Percentiles rank a stretch among this genome's conserved stretches.
Conservation (phyloP, 192 early-diverging fungal genomes). For the Linderina pennispora region DNA sequence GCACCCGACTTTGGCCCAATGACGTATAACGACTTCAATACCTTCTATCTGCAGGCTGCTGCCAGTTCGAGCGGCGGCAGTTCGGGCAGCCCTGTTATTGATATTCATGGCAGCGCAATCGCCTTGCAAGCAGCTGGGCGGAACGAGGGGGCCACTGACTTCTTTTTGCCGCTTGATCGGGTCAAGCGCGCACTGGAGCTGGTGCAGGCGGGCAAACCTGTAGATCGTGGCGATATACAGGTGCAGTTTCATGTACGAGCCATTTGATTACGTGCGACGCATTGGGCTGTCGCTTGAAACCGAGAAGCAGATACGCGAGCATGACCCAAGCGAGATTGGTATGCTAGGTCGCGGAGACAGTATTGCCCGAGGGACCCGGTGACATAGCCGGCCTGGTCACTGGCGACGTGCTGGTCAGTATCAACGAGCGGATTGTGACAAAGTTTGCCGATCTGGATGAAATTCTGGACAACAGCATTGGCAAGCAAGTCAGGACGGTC, state of each 20-base stretch:
- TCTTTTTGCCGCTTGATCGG: slow-evolving; percentile 78
- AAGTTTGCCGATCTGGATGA: slow-evolving; percentile 54
- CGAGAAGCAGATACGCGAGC: slow-evolving; percentile 55
- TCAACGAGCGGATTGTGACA: slow-evolving; percentile 50
- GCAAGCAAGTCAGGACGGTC: slow-evolving; percentile 34
- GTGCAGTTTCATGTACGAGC: slow-evolving; percentile 61
- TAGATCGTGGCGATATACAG: slow-evolving; percentile 67
- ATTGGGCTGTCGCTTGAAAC: slow-evolving; percentile 58
- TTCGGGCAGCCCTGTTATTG: slow-evolving; percentile 72
- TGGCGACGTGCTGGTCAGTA: slow-evolving; percentile 55
- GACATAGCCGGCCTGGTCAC: slow-evolving; percentile 46
- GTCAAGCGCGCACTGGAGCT: slow-evolving; percentile 53
- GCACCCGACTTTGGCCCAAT: slow-evolving; percentile 75
- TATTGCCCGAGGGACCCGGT: slow-evolving; percentile 59
- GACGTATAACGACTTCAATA: slow-evolving; percentile 64
- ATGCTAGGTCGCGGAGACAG: slow-evolving; percentile 59
- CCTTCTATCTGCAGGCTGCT: slow-evolving; percentile 73
- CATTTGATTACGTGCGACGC: slow-evolving; percentile 72
- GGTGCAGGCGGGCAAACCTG: slow-evolving; percentile 44
- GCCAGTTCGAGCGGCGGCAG: slow-evolving; percentile 71
- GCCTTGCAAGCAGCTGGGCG: slow-evolving; percentile 75
- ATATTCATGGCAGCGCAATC: slow-evolving; percentile 76
- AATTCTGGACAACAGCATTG: slow-evolving; percentile 55
- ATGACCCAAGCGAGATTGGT: slow-evolving; percentile 66
- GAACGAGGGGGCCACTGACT: slow-evolving; percentile 71